Conservation (phyloP, 83 land plant species). For the Thuja plicata region DNA sequence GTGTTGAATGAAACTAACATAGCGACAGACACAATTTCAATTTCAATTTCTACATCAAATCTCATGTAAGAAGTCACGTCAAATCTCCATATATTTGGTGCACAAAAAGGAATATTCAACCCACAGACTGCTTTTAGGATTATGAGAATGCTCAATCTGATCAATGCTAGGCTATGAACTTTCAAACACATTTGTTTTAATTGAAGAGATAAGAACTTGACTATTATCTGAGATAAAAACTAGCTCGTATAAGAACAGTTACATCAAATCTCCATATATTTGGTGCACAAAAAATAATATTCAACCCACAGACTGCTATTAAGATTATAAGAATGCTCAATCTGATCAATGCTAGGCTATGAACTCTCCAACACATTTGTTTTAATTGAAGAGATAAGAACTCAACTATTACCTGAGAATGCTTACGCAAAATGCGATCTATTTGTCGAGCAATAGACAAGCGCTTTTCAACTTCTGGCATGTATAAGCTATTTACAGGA, state of each 20-base stretch:
- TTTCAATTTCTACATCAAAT: neutral
- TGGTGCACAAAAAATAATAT: neutral
- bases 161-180: neutral
- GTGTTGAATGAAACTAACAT: too few species aligned
- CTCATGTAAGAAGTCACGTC: neutral
- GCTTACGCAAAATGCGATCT: constrained; percentile 63
- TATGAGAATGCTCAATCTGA: constrained; percentile 6
- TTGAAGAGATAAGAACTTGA: neutral
- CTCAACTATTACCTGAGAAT: constrained; percentile 57
- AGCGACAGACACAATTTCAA: neutral
- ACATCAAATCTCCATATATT: neutral
- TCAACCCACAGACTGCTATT: neutral
- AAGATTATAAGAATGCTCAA: constrained; percentile 2
- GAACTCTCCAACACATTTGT: neutral
- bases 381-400: neutral
- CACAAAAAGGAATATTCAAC: neutral
- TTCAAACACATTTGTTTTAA: neutral
- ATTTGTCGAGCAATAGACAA: constrained; percentile 78
- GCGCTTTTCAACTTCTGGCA: constrained; percentile 77
- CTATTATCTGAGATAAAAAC: constrained; percentile 13
- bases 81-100: neutral
- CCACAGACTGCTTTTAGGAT: neutral
- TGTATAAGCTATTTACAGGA: constrained; percentile 77
- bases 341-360: neutral
- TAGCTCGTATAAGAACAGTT: neutral